phyloP scores from a whole-genome alignment of 2,329 filamentous ascomycete genomes.

The Rhynchosporium secalis region DNA sequence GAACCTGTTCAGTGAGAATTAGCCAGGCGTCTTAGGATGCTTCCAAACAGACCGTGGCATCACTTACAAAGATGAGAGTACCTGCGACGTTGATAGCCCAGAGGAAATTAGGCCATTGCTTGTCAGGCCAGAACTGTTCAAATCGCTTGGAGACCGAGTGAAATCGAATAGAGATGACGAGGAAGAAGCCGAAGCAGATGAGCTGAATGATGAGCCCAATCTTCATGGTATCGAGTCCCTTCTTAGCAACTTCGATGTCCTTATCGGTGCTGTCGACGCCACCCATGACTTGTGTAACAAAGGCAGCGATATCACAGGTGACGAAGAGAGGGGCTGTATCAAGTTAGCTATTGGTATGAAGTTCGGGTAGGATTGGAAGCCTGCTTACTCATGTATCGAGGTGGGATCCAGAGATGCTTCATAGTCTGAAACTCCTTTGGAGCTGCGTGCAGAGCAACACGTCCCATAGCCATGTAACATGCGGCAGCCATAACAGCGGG shows the following conservation, averaged over 20 bases:
- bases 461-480: slow-evolving; percentile 7
- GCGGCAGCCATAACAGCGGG: slow-evolving; percentile 1
- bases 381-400: slow-evolving; percentile 8
- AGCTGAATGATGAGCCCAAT: slow-evolving; percentile 8
- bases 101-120: slow-evolving; percentile 5
- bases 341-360: not conserved
- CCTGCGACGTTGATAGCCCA: not conserved
- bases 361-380: not conserved
- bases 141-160: not conserved
- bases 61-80: not conserved
- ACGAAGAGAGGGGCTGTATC: slow-evolving; percentile 2
- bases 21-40: not conserved
- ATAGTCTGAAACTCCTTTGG: slow-evolving; percentile 1
- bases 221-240: not conserved
- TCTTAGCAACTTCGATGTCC: not conserved
- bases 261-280: not conserved
- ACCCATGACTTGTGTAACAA: slow-evolving; percentile 9
- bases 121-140: slow-evolving; percentile 7
- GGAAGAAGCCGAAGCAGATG: slow-evolving; percentile 6
- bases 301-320: slow-evolving; percentile 2
- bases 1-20: not conserved
- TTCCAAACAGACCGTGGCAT: not conserved
- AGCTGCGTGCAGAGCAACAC: not conserved
- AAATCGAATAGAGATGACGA: slow-evolving; percentile 4
- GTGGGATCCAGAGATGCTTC: slow-evolving; percentile 11